These are phyloP conservation scores for Cladobotryum mycophilum DNA, from an alignment of 2,329 filamentous ascomycete species.

Conservation along the genomic window DNA sequence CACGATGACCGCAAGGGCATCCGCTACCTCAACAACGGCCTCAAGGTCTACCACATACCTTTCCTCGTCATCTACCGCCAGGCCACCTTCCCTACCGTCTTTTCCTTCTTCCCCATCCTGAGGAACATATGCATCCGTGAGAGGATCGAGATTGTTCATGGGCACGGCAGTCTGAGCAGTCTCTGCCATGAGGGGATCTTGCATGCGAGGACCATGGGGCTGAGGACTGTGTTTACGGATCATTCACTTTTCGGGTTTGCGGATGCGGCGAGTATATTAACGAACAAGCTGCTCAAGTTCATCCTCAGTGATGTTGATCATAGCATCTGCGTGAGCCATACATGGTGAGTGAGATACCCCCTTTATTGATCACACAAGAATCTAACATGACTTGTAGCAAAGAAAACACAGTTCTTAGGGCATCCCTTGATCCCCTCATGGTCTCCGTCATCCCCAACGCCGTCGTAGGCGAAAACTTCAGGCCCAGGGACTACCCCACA, in stretches of 20 bases:
- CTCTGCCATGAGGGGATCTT: slow-evolving; percentile 92
- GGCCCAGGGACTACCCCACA: slow-evolving; percentile 49
- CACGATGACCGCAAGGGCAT: slow-evolving; percentile 88
- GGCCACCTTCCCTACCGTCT: slow-evolving; percentile 90
- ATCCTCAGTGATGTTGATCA: slow-evolving; percentile 94
- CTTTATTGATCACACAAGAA: neutral
- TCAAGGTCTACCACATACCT: slow-evolving; percentile 97
- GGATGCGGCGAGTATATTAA: slow-evolving; percentile 89
- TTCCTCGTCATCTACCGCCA: slow-evolving; percentile 95
- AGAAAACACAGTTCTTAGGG: slow-evolving; percentile 92
- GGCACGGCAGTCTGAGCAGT: slow-evolving; percentile 89
- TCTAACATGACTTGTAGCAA: slow-evolving; percentile 53
- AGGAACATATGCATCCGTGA: slow-evolving; percentile 93
- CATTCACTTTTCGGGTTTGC: slow-evolving; percentile 97
- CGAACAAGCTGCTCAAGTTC: slow-evolving; percentile 96
- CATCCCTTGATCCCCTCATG: slow-evolving; percentile 91
- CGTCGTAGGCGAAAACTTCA: slow-evolving; percentile 93
- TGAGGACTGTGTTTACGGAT: slow-evolving; percentile 94
- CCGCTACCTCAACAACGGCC: slow-evolving; percentile 90
- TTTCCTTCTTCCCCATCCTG: slow-evolving; percentile 97
- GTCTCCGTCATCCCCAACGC: slow-evolving; percentile 98
- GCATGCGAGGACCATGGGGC: slow-evolving; percentile 90
- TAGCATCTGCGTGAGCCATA: slow-evolving; percentile 97
- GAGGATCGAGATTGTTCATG: slow-evolving; percentile 93
- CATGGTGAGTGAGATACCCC: slow-evolving; percentile 60